Conservation (phyloP, 2,329 filamentous ascomycete species). For the Paraconiothyrium sp. region DNA sequence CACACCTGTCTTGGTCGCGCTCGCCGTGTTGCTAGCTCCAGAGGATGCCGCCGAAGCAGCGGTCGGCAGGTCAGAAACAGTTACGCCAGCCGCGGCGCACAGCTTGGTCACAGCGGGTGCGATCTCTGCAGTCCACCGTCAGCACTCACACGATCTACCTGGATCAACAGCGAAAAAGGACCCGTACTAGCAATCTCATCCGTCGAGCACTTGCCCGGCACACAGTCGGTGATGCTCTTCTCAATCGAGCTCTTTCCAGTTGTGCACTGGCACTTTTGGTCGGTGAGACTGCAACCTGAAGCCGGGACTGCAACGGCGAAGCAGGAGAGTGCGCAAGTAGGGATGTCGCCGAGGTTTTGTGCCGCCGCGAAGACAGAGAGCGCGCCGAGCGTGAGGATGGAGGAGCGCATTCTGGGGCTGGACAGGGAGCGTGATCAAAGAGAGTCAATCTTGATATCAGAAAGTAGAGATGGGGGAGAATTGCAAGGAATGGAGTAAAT, state of each 20-base stretch:
- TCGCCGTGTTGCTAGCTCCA: slow-evolving; percentile 16
- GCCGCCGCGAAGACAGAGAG: not conserved
- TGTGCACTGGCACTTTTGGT: slow-evolving; percentile 64
- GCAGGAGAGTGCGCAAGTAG: slow-evolving; percentile 50
- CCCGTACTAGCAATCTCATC: slow-evolving; percentile 52
- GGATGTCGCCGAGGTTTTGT: slow-evolving; percentile 6
- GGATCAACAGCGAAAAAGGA: not conserved
- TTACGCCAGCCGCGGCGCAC: slow-evolving; percentile 41
- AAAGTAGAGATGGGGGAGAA: not conserved
- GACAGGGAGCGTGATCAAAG: not conserved
- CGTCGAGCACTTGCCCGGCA: slow-evolving; percentile 49
- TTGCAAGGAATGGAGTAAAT: not conserved
- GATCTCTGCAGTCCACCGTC: slow-evolving; percentile 23
- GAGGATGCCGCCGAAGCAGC: slow-evolving; percentile 21
- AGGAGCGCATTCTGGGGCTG: not conserved
- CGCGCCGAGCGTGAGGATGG: slow-evolving; percentile 6
- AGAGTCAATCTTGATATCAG: not conserved
- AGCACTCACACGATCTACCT: not conserved
- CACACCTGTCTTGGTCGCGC: slow-evolving; percentile 12
- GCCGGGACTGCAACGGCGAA: slow-evolving; percentile 57
- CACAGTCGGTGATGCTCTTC: slow-evolving; percentile 52
- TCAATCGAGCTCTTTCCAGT: slow-evolving; percentile 49
- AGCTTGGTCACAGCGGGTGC: slow-evolving; percentile 36
- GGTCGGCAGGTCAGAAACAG: slow-evolving; percentile 34
- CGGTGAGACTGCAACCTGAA: slow-evolving; percentile 59